phyloP scores from a whole-genome alignment of 2,329 filamentous ascomycete species.

The Penicillium sp. region DNA sequence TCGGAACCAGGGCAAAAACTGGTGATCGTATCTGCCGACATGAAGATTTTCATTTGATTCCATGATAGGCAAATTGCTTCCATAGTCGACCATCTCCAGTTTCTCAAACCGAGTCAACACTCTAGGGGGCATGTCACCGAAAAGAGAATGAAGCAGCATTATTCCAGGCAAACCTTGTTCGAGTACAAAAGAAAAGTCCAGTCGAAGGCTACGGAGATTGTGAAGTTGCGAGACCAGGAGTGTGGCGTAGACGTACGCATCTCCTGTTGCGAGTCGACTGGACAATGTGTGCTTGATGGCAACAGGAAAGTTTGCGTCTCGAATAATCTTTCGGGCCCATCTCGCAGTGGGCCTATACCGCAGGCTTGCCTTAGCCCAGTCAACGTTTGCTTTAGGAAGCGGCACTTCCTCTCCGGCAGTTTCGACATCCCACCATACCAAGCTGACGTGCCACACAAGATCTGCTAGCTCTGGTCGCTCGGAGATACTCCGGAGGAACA shows the following conservation, averaged over 20 bases:
- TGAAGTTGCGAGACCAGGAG: constrained; percentile 2
- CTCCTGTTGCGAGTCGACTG: neutral
- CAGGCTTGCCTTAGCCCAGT: neutral
- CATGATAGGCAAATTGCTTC: neutral
- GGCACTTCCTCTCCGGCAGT: neutral
- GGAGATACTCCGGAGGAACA: neutral
- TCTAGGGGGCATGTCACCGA: neutral
- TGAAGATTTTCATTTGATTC: neutral
- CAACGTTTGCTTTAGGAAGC: neutral
- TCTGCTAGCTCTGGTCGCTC: neutral
- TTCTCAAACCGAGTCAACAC: neutral
- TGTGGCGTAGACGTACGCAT: neutral
- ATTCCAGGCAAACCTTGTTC: neutral
- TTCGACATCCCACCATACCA: neutral
- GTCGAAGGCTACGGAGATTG: neutral
- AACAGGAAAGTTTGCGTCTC: neutral
- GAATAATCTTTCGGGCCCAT: neutral
- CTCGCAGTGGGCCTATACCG: neutral
- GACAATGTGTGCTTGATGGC: neutral
- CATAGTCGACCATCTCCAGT: constrained; percentile 5
- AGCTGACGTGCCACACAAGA: neutral
- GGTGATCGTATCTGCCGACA: neutral
- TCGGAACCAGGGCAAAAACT: constrained; percentile 8
- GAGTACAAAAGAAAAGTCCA: neutral
- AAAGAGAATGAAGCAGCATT: constrained; percentile 2